Percentiles rank a stretch among this genome's conserved stretches.
phyloP scores from a whole-genome alignment of 2,329 filamentous ascomycete genomes.

The Aspergillus novofumigatus region DNA sequence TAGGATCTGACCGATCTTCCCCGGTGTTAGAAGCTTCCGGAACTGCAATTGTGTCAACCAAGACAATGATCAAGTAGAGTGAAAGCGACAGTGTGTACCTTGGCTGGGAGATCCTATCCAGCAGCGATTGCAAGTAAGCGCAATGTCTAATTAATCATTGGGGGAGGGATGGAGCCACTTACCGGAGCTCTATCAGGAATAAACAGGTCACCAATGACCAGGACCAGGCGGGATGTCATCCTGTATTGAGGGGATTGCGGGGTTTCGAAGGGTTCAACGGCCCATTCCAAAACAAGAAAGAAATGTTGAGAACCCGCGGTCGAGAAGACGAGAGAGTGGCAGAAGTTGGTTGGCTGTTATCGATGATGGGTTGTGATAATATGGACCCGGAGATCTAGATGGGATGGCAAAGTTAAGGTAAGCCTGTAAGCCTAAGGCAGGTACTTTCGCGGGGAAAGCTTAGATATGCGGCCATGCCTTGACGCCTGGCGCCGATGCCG shows the following conservation, averaged over 20 bases:
- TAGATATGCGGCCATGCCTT: neutral
- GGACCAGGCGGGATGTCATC: slow-evolving; percentile 81
- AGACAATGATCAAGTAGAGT: slow-evolving; percentile 5
- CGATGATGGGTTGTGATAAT: slow-evolving; percentile 1
- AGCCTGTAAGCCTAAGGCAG: slow-evolving; percentile 2
- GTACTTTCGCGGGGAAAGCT: slow-evolving; percentile 21
- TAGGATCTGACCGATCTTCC: slow-evolving; percentile 77
- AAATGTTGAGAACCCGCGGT: neutral
- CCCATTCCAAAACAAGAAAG: slow-evolving; percentile 20
- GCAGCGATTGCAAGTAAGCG: slow-evolving; percentile 13
- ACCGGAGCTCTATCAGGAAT: slow-evolving; percentile 87
- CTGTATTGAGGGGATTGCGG: slow-evolving; percentile 15
- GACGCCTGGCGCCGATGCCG: slow-evolving; percentile 3
- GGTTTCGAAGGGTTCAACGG: slow-evolving; percentile 21
- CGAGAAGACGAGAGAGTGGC: neutral
- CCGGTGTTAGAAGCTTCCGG: slow-evolving; percentile 77
- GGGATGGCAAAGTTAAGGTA: neutral
- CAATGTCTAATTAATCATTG: slow-evolving; percentile 7
- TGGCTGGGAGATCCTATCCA: slow-evolving; percentile 71
- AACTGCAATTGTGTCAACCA: slow-evolving; percentile 52
- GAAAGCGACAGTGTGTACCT: slow-evolving; percentile 52
- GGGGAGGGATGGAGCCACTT: slow-evolving; percentile 24
- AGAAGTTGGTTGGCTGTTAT: neutral
- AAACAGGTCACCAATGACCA: slow-evolving; percentile 89
- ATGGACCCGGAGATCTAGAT: slow-evolving; percentile 2